Base-by-base conservation (phyloP, 139 green algal species). In the Zygnema cylindricum region DNA sequence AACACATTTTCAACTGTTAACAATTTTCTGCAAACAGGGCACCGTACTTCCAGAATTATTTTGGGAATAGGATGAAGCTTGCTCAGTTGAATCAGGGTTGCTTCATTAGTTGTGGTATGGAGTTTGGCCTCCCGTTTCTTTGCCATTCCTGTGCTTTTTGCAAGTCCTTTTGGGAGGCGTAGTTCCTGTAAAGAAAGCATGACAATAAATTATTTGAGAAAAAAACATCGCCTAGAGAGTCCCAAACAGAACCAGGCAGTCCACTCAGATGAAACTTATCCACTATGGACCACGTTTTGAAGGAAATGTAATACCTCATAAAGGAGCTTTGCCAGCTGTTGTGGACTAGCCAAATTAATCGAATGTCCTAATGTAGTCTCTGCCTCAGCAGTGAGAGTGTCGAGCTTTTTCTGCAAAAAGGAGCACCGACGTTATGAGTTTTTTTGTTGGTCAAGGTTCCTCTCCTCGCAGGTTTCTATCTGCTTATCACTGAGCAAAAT, bases 61-160 rank as follows among this genome's bases (percentile, higher is more conserved):
- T 23, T 38, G 0, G 79, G 79, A 33, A 86, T 32, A 32, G 69
- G 40, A 77, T 86, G 79, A n/a, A 86, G 25, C 2, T 57, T 43
- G 73, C 30, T 38, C 2, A 86, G 79, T 32, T 86, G 23, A 75
- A 39, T 86, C 25, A 86, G 79, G n/a, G 42, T 77, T 36, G 79
- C 79, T 42, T 86, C 79, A 77, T 77, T 86, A 41, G 79, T 86
- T 32, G 79, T 86, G 41, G 35, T 36, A 42, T 86, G 79, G 1
- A n/a, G 69, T 69, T 86, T 39, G 30, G 79, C 40, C 42, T 86
- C 42, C 39, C 36, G 23, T 55, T 82, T 86, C 79, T 77, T 86
- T 49, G 32, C 32, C 79, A 78, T 69, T 73, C 79, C 79, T 2
- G 39, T 55, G 42, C 40, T 86, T 42, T 55, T 86, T 40, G 25